phyloP scores from a whole-genome alignment of 345 rosid genomes.

The Crucihimalaya himalaica region DNA sequence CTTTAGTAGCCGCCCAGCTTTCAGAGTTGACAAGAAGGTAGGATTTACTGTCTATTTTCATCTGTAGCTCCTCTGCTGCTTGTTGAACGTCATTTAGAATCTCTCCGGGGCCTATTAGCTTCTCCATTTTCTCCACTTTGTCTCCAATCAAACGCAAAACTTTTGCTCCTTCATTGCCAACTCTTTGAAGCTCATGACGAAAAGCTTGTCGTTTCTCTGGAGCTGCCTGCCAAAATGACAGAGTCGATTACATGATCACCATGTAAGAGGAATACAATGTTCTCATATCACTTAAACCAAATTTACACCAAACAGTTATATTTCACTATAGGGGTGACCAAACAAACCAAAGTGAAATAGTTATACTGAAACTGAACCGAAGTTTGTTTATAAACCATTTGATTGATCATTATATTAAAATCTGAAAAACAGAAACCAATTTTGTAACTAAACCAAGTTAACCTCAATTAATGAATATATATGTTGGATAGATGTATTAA shows the following conservation, averaged over 20 bases:
- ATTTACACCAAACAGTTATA: background rate
- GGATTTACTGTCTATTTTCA: constrained; percentile 63
- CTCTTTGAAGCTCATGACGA: constrained; percentile 46
- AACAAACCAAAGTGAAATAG: background rate
- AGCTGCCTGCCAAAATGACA: constrained; percentile 55
- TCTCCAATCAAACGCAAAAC: constrained; percentile 48
- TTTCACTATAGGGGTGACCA: background rate
- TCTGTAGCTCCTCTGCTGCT: constrained; percentile 77
- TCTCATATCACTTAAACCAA: background rate
- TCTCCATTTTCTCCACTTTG: constrained; percentile 52
- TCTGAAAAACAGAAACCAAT: no score
- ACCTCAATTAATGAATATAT: background rate
- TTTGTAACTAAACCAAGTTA: no score
- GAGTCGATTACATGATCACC: background rate
- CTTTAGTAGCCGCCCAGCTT: constrained; percentile 51
- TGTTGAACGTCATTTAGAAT: constrained; percentile 55
- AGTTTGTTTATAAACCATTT: background rate
- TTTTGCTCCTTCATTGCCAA: constrained; percentile 53
- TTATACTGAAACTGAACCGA: background rate
- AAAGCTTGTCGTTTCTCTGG: constrained; percentile 71
- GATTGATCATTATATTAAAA: background rate
- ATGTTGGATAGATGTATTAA: background rate
- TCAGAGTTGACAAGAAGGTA: constrained; percentile 68
- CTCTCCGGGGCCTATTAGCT: constrained; percentile 48
- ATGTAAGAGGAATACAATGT: background rate